Evolutionary conservation across 768 basidiomycete species (phyloP), one percentile per base, ranked within the genome.

Genomic region (Collybiopsis luxurians): DNA sequence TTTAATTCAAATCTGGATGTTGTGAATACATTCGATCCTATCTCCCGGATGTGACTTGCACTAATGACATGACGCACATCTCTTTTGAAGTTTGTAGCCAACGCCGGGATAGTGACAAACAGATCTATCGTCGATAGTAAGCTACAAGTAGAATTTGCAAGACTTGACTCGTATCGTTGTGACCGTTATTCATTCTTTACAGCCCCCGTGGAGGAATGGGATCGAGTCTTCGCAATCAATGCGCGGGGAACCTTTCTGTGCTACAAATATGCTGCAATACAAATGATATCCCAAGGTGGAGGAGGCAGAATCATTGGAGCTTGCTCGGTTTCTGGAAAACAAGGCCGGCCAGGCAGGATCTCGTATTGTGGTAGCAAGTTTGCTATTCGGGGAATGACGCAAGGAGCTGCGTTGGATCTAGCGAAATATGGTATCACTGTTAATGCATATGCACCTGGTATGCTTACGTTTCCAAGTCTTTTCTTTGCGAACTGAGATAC

Each of bases 271-370:
- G 76, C 78, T 4, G 77, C 69, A 3, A 46, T 67, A 19, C 67
- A 70, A 50, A 80, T 80, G 79, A 71, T 79, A 31, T 64, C 66
- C 24, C 77, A 79, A 64, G 75, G 75, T 26, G 61, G 60, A 3
- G 78, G 79, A 5, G 79, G 79, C 0, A 65, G 75, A 42, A 74
- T 79, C 24, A 70, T 79, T 19, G 77, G 77, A 12, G 76, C 76
- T 1, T 72, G 68, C 10, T 81, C 78, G 4, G 58, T 74, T 0
- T 69, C 66, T 1, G 77, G 76, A 21, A 73, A 74, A 58, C 36
- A 50, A 71, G 74, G 74, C 5, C 31, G 31, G 5, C 31, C 31
- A 13, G 13, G 13, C 13, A 64, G 30, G 12, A 53, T 42, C 51
- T 17, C 69, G 7, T 76, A 78, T 53, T 63, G 66, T 43, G 47